phyloP scores from a whole-genome alignment of 768 basidiomycete genomes.

The Trametes elegans region DNA sequence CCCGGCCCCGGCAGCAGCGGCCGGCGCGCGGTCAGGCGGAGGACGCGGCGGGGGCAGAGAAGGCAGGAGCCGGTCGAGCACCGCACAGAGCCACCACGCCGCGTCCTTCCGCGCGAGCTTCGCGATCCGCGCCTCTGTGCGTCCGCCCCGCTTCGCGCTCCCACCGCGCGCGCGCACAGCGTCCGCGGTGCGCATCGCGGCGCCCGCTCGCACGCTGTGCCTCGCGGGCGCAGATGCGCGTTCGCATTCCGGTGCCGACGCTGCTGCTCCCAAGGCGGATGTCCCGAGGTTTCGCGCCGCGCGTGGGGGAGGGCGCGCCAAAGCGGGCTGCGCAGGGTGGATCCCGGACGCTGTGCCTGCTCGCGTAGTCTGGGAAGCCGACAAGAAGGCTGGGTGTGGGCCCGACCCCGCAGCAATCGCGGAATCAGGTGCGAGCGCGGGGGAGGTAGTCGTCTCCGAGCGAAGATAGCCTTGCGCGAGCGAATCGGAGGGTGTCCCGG shows the following conservation, averaged over 20 bases:
- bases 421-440: slow-evolving; percentile 1
- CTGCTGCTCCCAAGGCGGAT: slow-evolving; percentile 8
- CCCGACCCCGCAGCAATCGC: background rate
- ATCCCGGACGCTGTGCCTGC: background rate
- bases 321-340: background rate
- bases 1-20: background rate
- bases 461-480: slow-evolving; percentile 2
- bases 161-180: background rate
- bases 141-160: background rate
- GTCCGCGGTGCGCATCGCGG: background rate
- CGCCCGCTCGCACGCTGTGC: slow-evolving; percentile 6
- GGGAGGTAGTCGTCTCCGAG: background rate
- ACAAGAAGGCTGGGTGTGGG: background rate
- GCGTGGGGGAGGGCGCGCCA: slow-evolving; percentile 5
- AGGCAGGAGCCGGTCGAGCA: slow-evolving; percentile 39
- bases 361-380: background rate
- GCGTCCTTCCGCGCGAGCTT: slow-evolving; percentile 47
- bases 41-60: background rate
- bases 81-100: slow-evolving; percentile 51
- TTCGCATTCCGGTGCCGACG: no score
- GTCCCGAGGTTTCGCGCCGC: slow-evolving; percentile 13
- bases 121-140: slow-evolving; percentile 30
- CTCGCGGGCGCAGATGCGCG: no score
- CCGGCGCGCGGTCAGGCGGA: background rate
- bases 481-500: slow-evolving; percentile 2